These are phyloP conservation scores for Ganoderma meredithae DNA, from an alignment of 1,284 basidiomycete genomes.

Conservation along the genomic window DNA sequence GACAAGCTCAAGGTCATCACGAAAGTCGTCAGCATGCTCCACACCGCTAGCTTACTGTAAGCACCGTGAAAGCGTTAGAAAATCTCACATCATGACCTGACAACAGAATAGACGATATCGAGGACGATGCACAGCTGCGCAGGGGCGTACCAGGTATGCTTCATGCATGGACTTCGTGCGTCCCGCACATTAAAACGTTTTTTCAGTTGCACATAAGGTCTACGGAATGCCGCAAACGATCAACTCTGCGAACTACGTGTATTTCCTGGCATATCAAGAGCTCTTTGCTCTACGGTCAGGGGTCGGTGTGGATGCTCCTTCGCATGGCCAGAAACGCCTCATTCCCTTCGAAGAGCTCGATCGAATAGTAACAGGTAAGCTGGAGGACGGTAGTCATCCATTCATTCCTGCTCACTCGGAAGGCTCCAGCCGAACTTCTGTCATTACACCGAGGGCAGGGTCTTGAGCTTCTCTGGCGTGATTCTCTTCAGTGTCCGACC, in stretches of 20 bases:
- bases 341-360: conserved; percentile 59
- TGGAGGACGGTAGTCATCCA: not conserved
- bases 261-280: conserved; percentile 89
- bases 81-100: conserved; percentile 14
- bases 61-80: conserved; percentile 35
- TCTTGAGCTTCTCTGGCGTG: conserved; percentile 94
- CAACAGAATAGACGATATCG: conserved; percentile 93
- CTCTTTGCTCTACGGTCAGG: conserved; percentile 66
- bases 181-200: not conserved
- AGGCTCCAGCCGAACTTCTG: conserved; percentile 77
- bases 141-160: conserved; percentile 83
- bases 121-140: conserved; percentile 93
- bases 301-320: conserved; percentile 18
- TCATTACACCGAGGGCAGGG: conserved; percentile 96
- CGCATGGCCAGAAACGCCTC: conserved; percentile 36
- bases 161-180: not conserved
- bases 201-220: conserved; percentile 88
- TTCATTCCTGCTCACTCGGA: not conserved
- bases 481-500: conserved; percentile 90
- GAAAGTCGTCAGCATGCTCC: conserved; percentile 90
- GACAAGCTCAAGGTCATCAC: conserved; percentile 79
- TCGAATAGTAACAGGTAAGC: conserved; percentile 69
- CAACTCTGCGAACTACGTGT: conserved; percentile 97
- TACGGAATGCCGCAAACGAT: conserved; percentile 97
- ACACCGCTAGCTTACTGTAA: conserved; percentile 92